A percentile compares a stretch with the other conserved stretches of the same genome.
phyloP scores from a whole-genome alignment of 2,329 filamentous ascomycete genomes.

The Aspergillus ibericus region DNA sequence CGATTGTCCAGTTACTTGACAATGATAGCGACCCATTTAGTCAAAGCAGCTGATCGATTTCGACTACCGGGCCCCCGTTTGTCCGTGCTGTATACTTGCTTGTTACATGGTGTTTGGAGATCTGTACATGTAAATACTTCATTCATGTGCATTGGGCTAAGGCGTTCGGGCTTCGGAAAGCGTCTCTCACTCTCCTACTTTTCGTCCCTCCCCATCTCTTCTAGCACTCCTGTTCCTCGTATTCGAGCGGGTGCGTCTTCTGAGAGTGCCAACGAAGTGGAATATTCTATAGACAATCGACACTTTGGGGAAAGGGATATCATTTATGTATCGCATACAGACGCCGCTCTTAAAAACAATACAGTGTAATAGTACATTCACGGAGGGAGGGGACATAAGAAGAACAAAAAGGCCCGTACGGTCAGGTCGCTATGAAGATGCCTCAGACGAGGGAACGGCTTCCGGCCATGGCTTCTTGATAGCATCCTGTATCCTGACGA shows the following conservation, averaged over 20 bases:
- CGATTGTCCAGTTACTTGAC: conserved; percentile 72
- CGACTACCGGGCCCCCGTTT: conserved; percentile 17
- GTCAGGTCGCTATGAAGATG: conserved; percentile 16
- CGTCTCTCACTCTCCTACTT: background rate
- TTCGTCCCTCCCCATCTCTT: background rate
- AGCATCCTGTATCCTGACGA: conserved; percentile 85
- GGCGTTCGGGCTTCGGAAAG: conserved; percentile 12
- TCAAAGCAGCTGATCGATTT: conserved; percentile 43
- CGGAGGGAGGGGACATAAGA: conserved; percentile 13
- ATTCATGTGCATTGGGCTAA: conserved; percentile 8
- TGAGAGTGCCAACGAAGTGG: background rate
- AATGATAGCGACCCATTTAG: conserved; percentile 69
- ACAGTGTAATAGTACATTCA: conserved; percentile 42
- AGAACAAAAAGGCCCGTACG: background rate
- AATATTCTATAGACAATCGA: background rate
- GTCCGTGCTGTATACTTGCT: background rate
- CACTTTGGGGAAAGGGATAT: conserved; percentile 30
- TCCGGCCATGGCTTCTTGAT: conserved; percentile 79
- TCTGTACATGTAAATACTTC: conserved; percentile 9
- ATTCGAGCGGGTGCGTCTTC: background rate
- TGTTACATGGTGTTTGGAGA: background rate
- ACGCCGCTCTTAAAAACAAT: conserved; percentile 39
- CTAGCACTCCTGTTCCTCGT: background rate
- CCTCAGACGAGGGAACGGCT: conserved; percentile 28
- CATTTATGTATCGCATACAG: conserved; percentile 43